phyloP scores from a whole-genome alignment of 2,329 filamentous ascomycete genomes.

The Aspergillus pseudotamarii region DNA sequence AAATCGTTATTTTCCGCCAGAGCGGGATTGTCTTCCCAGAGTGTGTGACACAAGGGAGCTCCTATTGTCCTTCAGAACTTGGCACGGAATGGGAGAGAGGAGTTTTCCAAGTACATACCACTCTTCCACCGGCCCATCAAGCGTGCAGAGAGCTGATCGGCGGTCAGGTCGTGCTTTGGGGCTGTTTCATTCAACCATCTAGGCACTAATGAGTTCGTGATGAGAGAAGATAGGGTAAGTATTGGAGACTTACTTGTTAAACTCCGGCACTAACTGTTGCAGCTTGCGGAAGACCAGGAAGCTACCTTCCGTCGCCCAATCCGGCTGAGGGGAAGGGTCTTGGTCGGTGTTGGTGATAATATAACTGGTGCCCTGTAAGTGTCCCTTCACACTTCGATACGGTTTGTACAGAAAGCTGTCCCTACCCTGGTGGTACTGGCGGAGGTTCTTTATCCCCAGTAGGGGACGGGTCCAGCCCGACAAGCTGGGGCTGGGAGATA shows the following conservation, averaged over 20 bases:
- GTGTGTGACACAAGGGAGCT: conserved; percentile 3
- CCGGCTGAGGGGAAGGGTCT: conserved; percentile 32
- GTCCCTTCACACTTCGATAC: neutral
- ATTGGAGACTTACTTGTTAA: conserved; percentile 31
- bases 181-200: conserved; percentile 5
- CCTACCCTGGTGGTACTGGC: conserved; percentile 31
- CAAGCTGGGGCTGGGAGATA: conserved; percentile 45
- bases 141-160: conserved; percentile 7
- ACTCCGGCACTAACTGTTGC: conserved; percentile 50
- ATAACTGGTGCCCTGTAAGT: conserved; percentile 32
- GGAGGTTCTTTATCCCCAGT: conserved; percentile 8
- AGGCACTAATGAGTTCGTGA: neutral
- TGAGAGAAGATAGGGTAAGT: neutral
- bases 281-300: conserved; percentile 51
- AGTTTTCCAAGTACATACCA: conserved; percentile 4
- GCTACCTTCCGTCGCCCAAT: conserved; percentile 50
- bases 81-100: neutral
- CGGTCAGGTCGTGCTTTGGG: neutral
- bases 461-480: conserved; percentile 32
- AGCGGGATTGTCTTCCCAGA: neutral
- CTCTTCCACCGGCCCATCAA: conserved; percentile 13
- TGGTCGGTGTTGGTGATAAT: conserved; percentile 40
- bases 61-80: neutral
- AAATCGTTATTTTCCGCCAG: conserved; percentile 4
- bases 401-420: neutral